Percentiles rank a stretch among this genome's conserved stretches.
Conservation (phyloP, 169 alveolate species). For the Cryptosporidium tyzzeri region DNA sequence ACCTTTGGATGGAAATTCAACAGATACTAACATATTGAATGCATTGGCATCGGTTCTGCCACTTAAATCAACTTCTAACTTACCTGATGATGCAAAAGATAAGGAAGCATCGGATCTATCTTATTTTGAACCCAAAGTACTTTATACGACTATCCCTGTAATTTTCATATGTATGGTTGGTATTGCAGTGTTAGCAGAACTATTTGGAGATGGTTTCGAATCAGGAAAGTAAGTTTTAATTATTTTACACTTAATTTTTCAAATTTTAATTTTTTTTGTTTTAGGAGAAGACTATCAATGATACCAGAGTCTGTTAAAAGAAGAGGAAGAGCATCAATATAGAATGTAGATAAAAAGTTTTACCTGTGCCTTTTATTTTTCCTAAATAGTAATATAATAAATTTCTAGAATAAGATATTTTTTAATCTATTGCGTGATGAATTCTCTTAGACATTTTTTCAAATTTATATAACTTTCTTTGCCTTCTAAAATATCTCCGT, state of each 20-base stretch:
- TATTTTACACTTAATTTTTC: background rate
- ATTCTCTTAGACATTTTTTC: slow-evolving; percentile 30
- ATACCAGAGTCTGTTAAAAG: slow-evolving; percentile 67
- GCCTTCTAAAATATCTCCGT: slow-evolving; percentile 43
- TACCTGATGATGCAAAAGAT: background rate
- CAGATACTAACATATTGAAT: slow-evolving; percentile 13
- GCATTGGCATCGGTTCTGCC: slow-evolving; percentile 47
- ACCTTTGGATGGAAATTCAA: slow-evolving; percentile 22
- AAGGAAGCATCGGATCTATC: slow-evolving; percentile 34
- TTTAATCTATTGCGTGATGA: slow-evolving; percentile 32
- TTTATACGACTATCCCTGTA: slow-evolving; percentile 60
- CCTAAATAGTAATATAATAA: background rate
- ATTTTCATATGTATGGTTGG: slow-evolving; percentile 49
- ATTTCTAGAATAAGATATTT: slow-evolving; percentile 3
- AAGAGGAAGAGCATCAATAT: slow-evolving; percentile 75
- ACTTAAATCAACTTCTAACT: background rate
- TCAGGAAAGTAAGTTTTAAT: slow-evolving; percentile 64
- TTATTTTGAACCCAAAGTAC: slow-evolving; percentile 68
- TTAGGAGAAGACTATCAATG: slow-evolving; percentile 55
- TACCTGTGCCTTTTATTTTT: background rate
- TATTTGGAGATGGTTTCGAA: slow-evolving; percentile 65
- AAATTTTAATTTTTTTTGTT: slow-evolving; percentile 11
- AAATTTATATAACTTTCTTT: background rate
- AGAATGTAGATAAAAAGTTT: background rate
- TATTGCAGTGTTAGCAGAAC: slow-evolving; percentile 65